A percentile compares a stretch with the other conserved stretches of the same genome.
Conservation (phyloP, 352 stramenopile species). For the Phytophthora europaea region DNA sequence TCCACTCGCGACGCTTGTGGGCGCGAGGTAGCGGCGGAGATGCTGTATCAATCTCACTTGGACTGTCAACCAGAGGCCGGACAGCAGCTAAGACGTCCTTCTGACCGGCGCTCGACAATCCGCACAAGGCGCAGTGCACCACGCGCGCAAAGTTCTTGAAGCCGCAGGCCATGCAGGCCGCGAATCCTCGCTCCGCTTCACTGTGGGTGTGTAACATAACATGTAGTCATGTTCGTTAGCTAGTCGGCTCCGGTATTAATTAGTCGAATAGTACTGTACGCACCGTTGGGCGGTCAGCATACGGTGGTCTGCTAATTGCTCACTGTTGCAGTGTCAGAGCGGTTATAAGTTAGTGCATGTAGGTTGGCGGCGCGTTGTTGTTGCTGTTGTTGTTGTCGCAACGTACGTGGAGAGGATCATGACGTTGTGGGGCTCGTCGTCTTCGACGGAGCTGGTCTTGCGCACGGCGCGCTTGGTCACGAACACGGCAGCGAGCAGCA, state of each 20-base stretch:
- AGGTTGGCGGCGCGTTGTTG: neutral
- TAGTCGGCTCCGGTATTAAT: neutral
- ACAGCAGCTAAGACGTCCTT: neutral
- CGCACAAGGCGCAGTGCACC: slow-evolving; percentile 52
- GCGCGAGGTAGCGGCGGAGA: slow-evolving; percentile 18
- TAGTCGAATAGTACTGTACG: slow-evolving; percentile 10
- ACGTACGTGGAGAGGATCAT: slow-evolving; percentile 42
- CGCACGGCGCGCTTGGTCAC: slow-evolving; percentile 21
- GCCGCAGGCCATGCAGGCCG: slow-evolving; percentile 48
- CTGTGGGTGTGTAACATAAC: slow-evolving; percentile 21
- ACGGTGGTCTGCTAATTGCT: slow-evolving; percentile 35
- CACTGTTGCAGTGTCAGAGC: slow-evolving; percentile 30
- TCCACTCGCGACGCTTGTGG: slow-evolving; percentile 63
- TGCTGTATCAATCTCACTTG: neutral
- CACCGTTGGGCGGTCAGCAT: slow-evolving; percentile 33
- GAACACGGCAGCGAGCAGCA: slow-evolving; percentile 32
- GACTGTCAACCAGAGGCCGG: neutral
- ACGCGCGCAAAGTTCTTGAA: slow-evolving; percentile 65
- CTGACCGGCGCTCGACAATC: slow-evolving; percentile 13
- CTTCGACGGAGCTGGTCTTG: slow-evolving; percentile 12
- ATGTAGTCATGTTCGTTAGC: slow-evolving; percentile 1
- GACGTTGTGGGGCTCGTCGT: slow-evolving; percentile 1
- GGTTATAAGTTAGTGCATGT: neutral
- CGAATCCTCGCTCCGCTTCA: slow-evolving; percentile 49
- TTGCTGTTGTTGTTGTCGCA: slow-evolving; percentile 2